Base-by-base conservation (phyloP, 1,284 basidiomycete genomes). In the Leccinum angustisporum region DNA sequence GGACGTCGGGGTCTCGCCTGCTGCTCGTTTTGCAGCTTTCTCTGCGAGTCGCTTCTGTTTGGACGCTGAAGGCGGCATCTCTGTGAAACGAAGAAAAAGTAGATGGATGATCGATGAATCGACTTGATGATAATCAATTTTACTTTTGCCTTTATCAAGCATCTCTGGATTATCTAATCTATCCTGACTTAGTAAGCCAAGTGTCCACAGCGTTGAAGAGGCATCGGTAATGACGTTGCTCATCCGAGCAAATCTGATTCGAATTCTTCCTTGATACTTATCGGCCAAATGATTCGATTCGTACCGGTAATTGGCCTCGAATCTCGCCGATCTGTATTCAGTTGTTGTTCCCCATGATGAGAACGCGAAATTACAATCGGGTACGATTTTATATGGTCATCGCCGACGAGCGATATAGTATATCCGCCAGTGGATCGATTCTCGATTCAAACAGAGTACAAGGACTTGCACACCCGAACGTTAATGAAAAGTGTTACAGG, bases 31-130 rank as follows among this genome's bases (percentile, higher is more conserved):
- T 64, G 94, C 94, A 51, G 91, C 93, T 78, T 96, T 95, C 77
- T 94, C 92, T 65, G 91, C 92, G 61, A 95, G 85, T 58, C 94
- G 86, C 76, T 95, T 91, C 81, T 91, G 90, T 73, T 92, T 92
- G 54, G 91, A 90, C 50, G 87, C 82, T 60, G 91, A 92, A 56
- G 90, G 89, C 0, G 90, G 72, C 90, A 92, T 91, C 62, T 61
- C 76, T 61, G 63, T 27, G 52, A 60, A 52, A 34, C 10, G 55
- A 58, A 50, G 27, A 51, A 59, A 53, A 60, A 30, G 50, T 54
- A 62, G 60, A 64, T 56, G 62, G 62, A 27, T 56, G 55, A 73
- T 72, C 71, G 68, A 74, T 75, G 64, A 40, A 18, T 62, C 9
- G 13, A n/a, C 30, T 33, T 27, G 25, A 27, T 27, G 31, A 10